phyloP scores from a whole-genome alignment of 345 rosid species.

The Odontarrhena argentea region DNA sequence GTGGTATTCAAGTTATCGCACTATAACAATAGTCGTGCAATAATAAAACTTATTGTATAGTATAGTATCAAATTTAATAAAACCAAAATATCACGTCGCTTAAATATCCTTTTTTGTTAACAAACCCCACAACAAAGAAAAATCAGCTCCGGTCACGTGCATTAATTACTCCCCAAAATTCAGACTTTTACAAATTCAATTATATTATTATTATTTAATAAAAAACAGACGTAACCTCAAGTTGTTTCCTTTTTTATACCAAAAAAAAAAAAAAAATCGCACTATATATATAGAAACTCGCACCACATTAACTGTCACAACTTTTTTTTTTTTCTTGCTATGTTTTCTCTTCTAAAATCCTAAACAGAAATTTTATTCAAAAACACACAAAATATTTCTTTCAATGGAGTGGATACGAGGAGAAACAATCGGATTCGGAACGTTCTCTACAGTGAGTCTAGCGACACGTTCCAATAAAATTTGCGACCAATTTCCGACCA shows the following conservation, averaged over 20 bases:
- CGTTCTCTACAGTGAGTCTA: constrained; percentile 65
- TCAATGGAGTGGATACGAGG: constrained; percentile 76
- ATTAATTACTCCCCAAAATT: constrained; percentile 37
- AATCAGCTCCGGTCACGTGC: constrained; percentile 58
- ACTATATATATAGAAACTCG: constrained; percentile 28
- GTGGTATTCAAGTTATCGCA: background rate
- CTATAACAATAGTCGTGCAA: constrained; percentile 26
- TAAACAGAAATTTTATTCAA: background rate
- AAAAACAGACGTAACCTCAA: constrained; percentile 19
- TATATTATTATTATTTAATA: constrained; percentile 11
- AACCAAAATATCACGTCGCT: constrained; percentile 24
- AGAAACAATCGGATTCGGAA: constrained; percentile 60
- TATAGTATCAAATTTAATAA: constrained; percentile 14
- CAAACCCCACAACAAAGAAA: constrained; percentile 18
- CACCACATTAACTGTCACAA: constrained; percentile 27
- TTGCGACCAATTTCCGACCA: constrained; percentile 37
- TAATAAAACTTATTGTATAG: constrained; percentile 16
- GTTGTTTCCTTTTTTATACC: constrained; percentile 14
- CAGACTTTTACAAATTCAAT: constrained; percentile 32
- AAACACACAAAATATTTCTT: background rate
- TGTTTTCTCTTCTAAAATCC: constrained; percentile 3
- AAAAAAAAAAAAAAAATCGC: constrained; percentile 16
- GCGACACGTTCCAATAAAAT: constrained; percentile 38
- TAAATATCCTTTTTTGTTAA: background rate
- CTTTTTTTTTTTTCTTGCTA: constrained; percentile 9